Evolutionary conservation across 306 rosid genomes (phyloP).

Genomic region (Inga leiocalycina): DNA sequence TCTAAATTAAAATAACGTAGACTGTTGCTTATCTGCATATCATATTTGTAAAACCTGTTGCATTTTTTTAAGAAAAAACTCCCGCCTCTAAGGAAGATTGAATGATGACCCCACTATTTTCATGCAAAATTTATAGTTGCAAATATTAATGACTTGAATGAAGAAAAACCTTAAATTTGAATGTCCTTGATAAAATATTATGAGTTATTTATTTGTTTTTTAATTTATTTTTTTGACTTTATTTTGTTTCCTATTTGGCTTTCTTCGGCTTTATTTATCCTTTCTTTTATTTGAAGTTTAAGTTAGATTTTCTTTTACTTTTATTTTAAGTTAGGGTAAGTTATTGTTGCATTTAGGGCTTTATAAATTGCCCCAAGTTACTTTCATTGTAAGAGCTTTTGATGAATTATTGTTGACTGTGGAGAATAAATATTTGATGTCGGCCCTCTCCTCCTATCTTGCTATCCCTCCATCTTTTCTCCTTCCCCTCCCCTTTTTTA

Average conservation of each 20-base stretch:
- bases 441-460: background rate
- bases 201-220: background rate
- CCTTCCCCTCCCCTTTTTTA: background rate
- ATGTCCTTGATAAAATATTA: background rate
- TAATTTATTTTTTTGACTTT: background rate
- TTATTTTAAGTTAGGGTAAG: background rate
- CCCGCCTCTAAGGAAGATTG: conserved; percentile 4
- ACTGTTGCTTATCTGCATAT: background rate
- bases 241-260: background rate
- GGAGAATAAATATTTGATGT: background rate
- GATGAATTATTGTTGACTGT: background rate
- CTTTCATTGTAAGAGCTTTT: background rate
- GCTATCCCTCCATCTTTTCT: background rate
- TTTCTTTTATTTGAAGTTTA: background rate
- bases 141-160: conserved; percentile 1
- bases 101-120: conserved; percentile 16
- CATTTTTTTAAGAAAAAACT: conserved; percentile 11
- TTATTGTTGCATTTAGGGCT: background rate
- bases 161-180: background rate
- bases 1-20: conserved; percentile 13
- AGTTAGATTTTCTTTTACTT: background rate
- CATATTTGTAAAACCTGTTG: conserved; percentile 15
- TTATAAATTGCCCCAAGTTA: background rate
- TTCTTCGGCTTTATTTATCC: background rate
- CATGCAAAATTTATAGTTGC: conserved; percentile 8